A percentile compares a stretch with the other conserved stretches of the same genome.
Conservation (phyloP, 2,329 filamentous ascomycete genomes). For the Paracamarosporium sp. region DNA sequence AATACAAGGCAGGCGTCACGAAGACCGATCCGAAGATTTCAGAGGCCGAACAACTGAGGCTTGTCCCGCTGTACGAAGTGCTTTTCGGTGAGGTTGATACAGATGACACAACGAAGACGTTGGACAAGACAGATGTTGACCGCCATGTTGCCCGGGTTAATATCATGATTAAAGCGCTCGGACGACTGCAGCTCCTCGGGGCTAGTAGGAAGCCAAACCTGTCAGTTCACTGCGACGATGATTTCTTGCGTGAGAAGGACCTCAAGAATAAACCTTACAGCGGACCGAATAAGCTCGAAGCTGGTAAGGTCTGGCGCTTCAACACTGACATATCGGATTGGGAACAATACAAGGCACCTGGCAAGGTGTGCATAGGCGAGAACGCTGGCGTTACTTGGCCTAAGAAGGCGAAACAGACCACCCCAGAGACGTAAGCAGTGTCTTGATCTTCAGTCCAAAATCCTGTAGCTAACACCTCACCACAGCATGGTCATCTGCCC, state of each 20-base stretch:
- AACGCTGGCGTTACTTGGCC: background rate
- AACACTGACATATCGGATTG: background rate
- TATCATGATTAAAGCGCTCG: background rate
- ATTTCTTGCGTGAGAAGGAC: background rate
- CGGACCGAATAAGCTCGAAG: background rate
- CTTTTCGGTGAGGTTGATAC: background rate
- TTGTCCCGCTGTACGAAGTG: background rate
- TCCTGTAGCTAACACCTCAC: background rate
- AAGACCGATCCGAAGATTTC: background rate
- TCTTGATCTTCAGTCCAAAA: background rate
- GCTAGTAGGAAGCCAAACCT: background rate
- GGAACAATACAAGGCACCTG: background rate
- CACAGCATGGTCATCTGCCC: background rate
- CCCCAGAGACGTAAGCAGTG: background rate
- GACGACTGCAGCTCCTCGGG: background rate
- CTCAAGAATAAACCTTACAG: background rate
- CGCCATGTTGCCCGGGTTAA: background rate
- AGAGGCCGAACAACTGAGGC: background rate
- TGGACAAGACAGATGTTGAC: background rate
- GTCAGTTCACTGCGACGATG: background rate
- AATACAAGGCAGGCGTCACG: background rate
- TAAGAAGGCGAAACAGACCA: background rate
- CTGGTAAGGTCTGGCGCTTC: background rate
- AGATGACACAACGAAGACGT: background rate
- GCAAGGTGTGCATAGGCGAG: background rate